phyloP scores from a whole-genome alignment of 192 early-diverging fungal species.

The Coemansia sp. region DNA sequence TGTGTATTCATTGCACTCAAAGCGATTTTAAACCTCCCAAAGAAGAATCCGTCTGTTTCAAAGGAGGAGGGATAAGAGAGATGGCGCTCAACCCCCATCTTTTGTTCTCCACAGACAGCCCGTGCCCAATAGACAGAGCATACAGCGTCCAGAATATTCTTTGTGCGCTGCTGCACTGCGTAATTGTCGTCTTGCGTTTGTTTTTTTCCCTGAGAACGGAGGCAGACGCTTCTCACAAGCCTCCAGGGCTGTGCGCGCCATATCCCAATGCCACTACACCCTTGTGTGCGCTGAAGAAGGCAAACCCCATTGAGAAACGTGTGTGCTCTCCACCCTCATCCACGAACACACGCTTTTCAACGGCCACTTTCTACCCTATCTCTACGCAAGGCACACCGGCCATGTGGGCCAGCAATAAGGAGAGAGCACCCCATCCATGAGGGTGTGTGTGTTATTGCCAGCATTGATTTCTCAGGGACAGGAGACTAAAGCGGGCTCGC shows the following conservation, averaged over 20 bases:
- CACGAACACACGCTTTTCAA: not conserved
- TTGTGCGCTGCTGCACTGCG: not conserved
- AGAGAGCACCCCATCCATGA: too few relatives aligned
- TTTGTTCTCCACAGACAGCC: not conserved
- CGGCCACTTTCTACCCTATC: slow-evolving; percentile 8
- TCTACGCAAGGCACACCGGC: not conserved
- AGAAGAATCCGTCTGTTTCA: not conserved
- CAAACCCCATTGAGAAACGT: not conserved
- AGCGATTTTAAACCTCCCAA: too few relatives aligned
- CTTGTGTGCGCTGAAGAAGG: not conserved
- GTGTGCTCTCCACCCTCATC: not conserved
- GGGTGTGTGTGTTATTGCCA: too few relatives aligned
- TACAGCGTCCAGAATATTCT: too few relatives aligned
- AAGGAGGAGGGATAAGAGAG: too few relatives aligned
- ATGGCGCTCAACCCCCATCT: too few relatives aligned
- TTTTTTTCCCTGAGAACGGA: not conserved
- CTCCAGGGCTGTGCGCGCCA: not conserved
- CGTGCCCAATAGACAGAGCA: not conserved
- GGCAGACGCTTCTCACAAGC: not conserved
- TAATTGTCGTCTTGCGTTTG: not conserved
- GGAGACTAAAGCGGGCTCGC: too few relatives aligned
- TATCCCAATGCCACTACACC: not conserved
- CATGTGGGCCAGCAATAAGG: slow-evolving; percentile 12
- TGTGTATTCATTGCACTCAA: too few relatives aligned
- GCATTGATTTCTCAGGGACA: not conserved